Percentiles rank a stretch among this genome's conserved stretches.
phyloP scores from a whole-genome alignment of 306 rosid species.

The Trifolium subterraneum region DNA sequence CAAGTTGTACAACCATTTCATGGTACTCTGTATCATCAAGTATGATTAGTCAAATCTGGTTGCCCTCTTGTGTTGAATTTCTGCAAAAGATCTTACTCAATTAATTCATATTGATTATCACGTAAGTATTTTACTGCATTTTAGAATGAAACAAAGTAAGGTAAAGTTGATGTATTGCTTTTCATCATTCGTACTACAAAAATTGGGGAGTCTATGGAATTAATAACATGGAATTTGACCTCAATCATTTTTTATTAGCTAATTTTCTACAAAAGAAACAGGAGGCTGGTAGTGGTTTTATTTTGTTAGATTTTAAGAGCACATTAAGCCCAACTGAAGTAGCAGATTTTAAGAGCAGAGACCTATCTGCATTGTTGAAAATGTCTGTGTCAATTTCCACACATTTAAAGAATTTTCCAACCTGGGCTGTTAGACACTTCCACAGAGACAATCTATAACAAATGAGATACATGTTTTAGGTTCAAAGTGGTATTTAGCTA shows the following conservation, averaged over 20 bases:
- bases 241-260: not conserved
- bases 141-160: conserved; percentile 13
- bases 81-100: not conserved
- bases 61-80: conserved; percentile 19
- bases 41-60: conserved; percentile 21
- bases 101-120: conserved; percentile 3
- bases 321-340: not conserved
- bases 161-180: not conserved
- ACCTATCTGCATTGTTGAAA: conserved; percentile 15
- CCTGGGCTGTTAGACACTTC: conserved; percentile 11
- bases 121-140: conserved; percentile 6
- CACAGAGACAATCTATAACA: conserved; percentile 27
- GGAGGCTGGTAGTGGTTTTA: conserved; percentile 11
- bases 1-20: conserved; percentile 32
- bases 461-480: conserved; percentile 17
- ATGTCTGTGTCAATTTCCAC: conserved; percentile 2
- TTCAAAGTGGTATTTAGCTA: conserved; percentile 19
- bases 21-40: conserved; percentile 1
- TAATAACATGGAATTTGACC: not conserved
- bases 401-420: conserved; percentile 27
- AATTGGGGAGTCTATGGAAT: not conserved
- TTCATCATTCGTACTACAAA: not conserved
- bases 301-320: conserved; percentile 22
- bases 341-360: conserved; percentile 5
- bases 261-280: conserved; percentile 14